A percentile compares a stretch with the other conserved stretches of the same genome.
These are phyloP conservation scores for Pseudognaphalium luteoalbum DNA, from an alignment of 129 eudicot genomes.

Conservation along the genomic window DNA sequence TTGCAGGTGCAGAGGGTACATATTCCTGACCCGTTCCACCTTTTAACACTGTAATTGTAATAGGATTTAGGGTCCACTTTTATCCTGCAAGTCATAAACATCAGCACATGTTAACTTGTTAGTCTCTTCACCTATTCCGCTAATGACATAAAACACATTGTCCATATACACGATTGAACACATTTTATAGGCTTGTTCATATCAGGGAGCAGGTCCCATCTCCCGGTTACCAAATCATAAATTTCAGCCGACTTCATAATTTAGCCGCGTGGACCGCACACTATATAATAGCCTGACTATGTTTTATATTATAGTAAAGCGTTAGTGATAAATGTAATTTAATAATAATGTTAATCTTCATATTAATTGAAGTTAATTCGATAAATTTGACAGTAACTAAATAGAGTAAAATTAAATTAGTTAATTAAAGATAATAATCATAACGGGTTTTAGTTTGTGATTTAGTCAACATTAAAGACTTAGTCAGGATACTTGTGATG, in stretches of 20 bases:
- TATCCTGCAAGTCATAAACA: slow-evolving; percentile 48
- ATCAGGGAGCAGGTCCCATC: no score
- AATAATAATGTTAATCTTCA: no score
- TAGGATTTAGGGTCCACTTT: slow-evolving; percentile 56
- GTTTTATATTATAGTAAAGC: no score
- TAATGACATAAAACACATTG: slow-evolving; percentile 58
- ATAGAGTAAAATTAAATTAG: no score
- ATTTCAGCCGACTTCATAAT: slow-evolving; percentile 64
- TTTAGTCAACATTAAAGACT: no score
- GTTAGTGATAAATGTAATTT: no score
- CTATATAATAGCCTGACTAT: no score
- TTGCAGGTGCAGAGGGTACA: slow-evolving; percentile 27
- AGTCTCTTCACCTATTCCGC: slow-evolving; percentile 58
- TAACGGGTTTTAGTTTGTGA: no score
- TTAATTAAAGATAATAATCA: no score
- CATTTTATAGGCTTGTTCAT: slow-evolving; percentile 10
- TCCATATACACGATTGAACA: slow-evolving; percentile 80
- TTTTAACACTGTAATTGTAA: slow-evolving; percentile 48
- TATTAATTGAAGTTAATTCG: no score
- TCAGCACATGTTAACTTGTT: slow-evolving; percentile 62
- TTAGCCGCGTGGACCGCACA: slow-evolving; percentile 46
- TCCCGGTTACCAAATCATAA: slow-evolving; percentile 49
- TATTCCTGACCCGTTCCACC: slow-evolving; percentile 36
- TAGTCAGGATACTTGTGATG: no score
- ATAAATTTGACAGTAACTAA: no score